Evolutionary conservation across 1,284 basidiomycete species (phyloP).

Genomic region (Cutaneotrichosporon spelunceum): DNA sequence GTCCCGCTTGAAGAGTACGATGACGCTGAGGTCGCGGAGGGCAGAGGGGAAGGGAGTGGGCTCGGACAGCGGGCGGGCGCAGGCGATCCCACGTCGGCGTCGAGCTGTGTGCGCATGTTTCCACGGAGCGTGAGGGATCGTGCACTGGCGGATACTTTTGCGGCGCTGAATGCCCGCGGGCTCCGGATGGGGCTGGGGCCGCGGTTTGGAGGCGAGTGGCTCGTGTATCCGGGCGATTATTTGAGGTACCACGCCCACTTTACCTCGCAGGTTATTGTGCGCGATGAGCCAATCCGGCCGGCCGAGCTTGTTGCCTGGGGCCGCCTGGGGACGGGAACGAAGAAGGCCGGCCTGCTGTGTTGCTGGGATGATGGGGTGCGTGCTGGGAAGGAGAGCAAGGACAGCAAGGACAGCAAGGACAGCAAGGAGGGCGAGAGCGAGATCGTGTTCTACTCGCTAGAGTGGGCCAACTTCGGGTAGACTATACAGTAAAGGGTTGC

Average conservation of each 20-base stretch:
- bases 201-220: slow-evolving; percentile 86
- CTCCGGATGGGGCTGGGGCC: slow-evolving; percentile 60
- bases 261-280: slow-evolving; percentile 72
- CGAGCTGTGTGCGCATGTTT: slow-evolving; percentile 31
- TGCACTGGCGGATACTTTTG: slow-evolving; percentile 37
- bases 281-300: slow-evolving; percentile 63
- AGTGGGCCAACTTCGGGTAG: slow-evolving; percentile 88
- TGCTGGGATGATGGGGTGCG: slow-evolving; percentile 65
- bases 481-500: not conserved
- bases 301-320: slow-evolving; percentile 95
- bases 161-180: slow-evolving; percentile 33
- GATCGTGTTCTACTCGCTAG: slow-evolving; percentile 75
- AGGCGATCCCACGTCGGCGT: slow-evolving; percentile 17
- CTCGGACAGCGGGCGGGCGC: not conserved
- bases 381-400: slow-evolving; percentile 12
- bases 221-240: slow-evolving; percentile 96
- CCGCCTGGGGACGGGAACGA: slow-evolving; percentile 91
- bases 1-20: slow-evolving; percentile 7
- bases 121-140: slow-evolving; percentile 31
- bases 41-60: not conserved
- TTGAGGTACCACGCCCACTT: slow-evolving; percentile 97
- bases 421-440: slow-evolving; percentile 46
- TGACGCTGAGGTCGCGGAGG: not conserved
- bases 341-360: slow-evolving; percentile 91
- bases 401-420: not conserved